phyloP scores from a whole-genome alignment of 805 yeast species.

The Pichia scutulata region DNA sequence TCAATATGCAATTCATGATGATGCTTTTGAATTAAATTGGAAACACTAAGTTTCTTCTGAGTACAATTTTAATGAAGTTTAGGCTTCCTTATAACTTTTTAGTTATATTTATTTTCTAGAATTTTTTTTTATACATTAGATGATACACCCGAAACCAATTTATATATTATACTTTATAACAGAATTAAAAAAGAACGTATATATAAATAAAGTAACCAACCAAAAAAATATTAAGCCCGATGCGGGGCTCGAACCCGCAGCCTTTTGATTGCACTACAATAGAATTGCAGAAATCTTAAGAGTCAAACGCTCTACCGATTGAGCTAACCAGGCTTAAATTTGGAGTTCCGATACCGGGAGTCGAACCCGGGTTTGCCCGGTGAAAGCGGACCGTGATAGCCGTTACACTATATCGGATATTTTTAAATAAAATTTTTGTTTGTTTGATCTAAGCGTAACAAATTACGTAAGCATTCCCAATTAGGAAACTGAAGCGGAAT shows the following conservation, averaged over 20 bases:
- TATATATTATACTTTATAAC: too few species aligned
- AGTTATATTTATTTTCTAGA: too few species aligned
- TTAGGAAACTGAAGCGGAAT: too few species aligned
- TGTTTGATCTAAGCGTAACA: too few species aligned
- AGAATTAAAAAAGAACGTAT: too few species aligned
- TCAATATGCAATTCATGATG: conserved; percentile 2
- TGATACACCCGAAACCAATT: too few species aligned
- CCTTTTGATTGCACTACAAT: conserved; percentile 7
- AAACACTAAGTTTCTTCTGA: conserved; percentile 6
- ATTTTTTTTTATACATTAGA: too few species aligned
- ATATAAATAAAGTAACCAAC: too few species aligned
- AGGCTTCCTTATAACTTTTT: too few species aligned
- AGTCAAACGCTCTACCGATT: conserved; percentile 13
- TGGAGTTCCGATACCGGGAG: conserved; percentile 34
- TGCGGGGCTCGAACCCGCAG: conserved; percentile 14
- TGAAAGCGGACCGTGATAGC: conserved; percentile 37
- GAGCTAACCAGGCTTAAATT: conserved; percentile 11
- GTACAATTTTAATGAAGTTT: too few species aligned
- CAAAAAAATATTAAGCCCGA: conserved; percentile 9
- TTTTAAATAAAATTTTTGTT: neutral
- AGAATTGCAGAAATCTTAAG: neutral
- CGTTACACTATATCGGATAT: conserved; percentile 34
- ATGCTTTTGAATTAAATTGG: conserved; percentile 8
- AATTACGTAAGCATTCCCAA: too few species aligned
- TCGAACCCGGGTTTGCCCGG: conserved; percentile 38